phyloP scores from a whole-genome alignment of 2,329 filamentous ascomycete genomes.

The Tolypocladium cylindrosporum region DNA sequence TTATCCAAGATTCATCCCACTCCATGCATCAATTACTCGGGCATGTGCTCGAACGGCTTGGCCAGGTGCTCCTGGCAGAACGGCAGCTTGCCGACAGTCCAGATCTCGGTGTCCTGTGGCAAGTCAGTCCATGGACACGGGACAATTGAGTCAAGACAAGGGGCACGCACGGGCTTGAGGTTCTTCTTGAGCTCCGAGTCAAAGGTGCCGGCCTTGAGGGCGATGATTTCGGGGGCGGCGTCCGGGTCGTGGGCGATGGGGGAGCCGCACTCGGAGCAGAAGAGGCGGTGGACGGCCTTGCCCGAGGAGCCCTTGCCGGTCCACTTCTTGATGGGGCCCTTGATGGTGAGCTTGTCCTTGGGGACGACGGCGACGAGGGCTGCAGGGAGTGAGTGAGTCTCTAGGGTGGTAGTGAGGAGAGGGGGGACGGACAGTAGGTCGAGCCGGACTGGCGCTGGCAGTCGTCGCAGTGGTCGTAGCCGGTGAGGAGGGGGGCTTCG shows the following conservation, averaged over 20 bases:
- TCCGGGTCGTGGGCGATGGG: conserved; percentile 63
- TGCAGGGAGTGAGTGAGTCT: conserved; percentile 16
- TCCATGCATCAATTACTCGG: conserved; percentile 29
- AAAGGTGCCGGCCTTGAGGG: conserved; percentile 57
- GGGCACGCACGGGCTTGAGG: conserved; percentile 49
- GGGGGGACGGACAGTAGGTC: conserved; percentile 47
- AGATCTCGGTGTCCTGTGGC: conserved; percentile 55
- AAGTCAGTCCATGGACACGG: conserved; percentile 1
- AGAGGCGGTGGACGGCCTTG: conserved; percentile 55
- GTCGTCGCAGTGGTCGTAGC: conserved; percentile 64
- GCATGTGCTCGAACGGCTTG: conserved; percentile 56
- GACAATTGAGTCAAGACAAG: background rate
- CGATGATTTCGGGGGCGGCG: conserved; percentile 59
- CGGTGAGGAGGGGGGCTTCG: conserved; percentile 42
- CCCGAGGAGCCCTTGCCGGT: conserved; percentile 50
- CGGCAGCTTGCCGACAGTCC: conserved; percentile 58
- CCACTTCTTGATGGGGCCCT: conserved; percentile 55
- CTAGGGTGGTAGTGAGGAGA: background rate
- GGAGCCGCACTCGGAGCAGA: conserved; percentile 60
- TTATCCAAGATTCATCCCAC: background rate
- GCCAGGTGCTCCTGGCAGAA: conserved; percentile 58
- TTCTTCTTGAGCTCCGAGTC: conserved; percentile 56
- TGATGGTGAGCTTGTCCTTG: conserved; percentile 54
- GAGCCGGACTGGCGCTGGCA: conserved; percentile 62
- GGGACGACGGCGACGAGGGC: conserved; percentile 56